Base-by-base conservation (phyloP, 2,329 filamentous ascomycete genomes). In the Clarireedia paspali region DNA sequence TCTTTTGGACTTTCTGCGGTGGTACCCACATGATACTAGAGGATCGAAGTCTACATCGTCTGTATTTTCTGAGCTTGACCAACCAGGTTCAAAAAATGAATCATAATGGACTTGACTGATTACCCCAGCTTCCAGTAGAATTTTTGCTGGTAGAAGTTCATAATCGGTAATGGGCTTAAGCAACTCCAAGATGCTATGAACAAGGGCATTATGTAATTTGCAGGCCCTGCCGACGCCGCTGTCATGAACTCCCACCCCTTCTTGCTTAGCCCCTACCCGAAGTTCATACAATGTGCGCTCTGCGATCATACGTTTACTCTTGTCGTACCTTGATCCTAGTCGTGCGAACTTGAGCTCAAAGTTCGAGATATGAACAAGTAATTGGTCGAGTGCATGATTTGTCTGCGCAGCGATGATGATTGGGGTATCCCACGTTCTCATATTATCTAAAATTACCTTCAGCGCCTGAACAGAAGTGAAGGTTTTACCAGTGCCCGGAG, bases 331-430 rank as follows among this genome's bases (percentile, higher is more conserved):
- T 6, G 67, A 63, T 9, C 75, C 72, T 9, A 89, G 71, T 7
- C 85, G 79, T 49, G 86, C 72, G 56, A 91, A 84, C 1, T 81
- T 77, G 0, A 72, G 69, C 62, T 87, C 84, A 62, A 86, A 87
- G 5, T 47, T 45, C 10, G 63, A 34, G 15, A 70, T 58, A 46
- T 68, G 64, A 36, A 65, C 67, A 0, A 96, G 74, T 0, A 96
- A 75, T 66, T 96, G 91, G 63, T 96, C 91, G 0, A 96, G 73
- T 0, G 91, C 91, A 70, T 96, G 90, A 57, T 96, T 96, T 0
- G 91, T 96, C 64, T 96, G 90, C 6, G 89, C 90, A 0, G 90
- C 81, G 3, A 96, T 76, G 20, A 96, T 77, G 30, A 96, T 84
- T 0, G 88, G 88, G 7, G 84, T 78, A 56, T 85, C 82, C 0